phyloP scores from a whole-genome alignment of 2,329 filamentous ascomycete genomes.

The Botryotinia convoluta region DNA sequence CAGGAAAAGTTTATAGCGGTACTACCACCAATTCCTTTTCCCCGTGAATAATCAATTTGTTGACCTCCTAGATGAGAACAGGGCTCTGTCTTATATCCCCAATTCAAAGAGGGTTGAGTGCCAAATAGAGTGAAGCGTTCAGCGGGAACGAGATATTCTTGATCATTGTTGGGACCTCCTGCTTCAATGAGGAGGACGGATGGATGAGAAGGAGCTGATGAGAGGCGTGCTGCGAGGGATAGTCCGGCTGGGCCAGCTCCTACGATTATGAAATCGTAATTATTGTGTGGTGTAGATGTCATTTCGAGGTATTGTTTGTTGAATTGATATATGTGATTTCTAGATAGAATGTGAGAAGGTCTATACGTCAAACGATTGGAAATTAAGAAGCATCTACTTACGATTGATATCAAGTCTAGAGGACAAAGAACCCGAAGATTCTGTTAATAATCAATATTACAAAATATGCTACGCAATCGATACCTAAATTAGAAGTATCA shows the following conservation, averaged over 20 bases:
- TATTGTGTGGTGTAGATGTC: not conserved
- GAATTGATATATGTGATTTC: not conserved
- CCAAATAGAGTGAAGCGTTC: constrained; percentile 54
- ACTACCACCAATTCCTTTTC: constrained; percentile 42
- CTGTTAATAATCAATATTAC: not conserved
- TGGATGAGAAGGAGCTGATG: constrained; percentile 47
- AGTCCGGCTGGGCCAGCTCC: constrained; percentile 60
- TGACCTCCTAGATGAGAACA: constrained; percentile 32
- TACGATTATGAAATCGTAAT: constrained; percentile 16
- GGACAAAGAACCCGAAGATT: not conserved
- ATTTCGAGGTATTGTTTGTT: not conserved
- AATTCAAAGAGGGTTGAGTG: constrained; percentile 33
- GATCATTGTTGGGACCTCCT: constrained; percentile 49
- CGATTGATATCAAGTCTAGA: not conserved
- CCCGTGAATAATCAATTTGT: constrained; percentile 38
- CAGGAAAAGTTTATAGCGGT: constrained; percentile 44
- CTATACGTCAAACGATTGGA: not conserved
- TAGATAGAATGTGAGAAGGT: not conserved
- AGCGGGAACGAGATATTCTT: constrained; percentile 48
- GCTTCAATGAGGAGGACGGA: constrained; percentile 60
- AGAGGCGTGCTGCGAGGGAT: constrained; percentile 52
- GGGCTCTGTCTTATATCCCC: constrained; percentile 33
- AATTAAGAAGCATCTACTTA: not conserved
- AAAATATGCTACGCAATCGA: not conserved
- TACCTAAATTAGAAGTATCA: not conserved